Conservation (phyloP, 73 alveolate species). For the Tetrahymena malaccensis region DNA sequence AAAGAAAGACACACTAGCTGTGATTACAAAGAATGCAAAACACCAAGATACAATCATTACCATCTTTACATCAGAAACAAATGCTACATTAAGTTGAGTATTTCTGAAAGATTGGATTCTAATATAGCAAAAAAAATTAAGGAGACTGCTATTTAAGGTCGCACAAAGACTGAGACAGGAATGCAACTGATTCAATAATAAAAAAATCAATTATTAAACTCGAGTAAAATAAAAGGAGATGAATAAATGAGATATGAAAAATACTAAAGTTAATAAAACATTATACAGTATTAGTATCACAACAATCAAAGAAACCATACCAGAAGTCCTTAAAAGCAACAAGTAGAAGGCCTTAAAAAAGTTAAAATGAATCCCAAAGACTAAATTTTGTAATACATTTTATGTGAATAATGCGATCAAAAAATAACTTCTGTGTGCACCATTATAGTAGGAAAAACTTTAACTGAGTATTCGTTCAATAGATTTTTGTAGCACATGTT, state of each 20-base stretch:
- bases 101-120: neutral
- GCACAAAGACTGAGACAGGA: neutral
- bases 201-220: neutral
- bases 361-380: neutral
- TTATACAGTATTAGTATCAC: neutral
- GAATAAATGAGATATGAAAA: neutral
- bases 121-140: neutral
- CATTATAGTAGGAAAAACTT: neutral
- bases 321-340: neutral
- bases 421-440: neutral
- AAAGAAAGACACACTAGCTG: neutral
- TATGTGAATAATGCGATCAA: neutral
- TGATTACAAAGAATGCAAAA: neutral
- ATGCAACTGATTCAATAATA: neutral
- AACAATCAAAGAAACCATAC: neutral
- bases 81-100: neutral
- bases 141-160: neutral
- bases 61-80: neutral
- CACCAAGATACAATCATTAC: neutral
- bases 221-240: neutral
- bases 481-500: neutral
- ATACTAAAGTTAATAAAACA: neutral
- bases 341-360: neutral
- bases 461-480: neutral
- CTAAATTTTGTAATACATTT: neutral